Base-by-base conservation (phyloP, 176 grass and related monocot species). In the Bothriochloa decipiens region DNA sequence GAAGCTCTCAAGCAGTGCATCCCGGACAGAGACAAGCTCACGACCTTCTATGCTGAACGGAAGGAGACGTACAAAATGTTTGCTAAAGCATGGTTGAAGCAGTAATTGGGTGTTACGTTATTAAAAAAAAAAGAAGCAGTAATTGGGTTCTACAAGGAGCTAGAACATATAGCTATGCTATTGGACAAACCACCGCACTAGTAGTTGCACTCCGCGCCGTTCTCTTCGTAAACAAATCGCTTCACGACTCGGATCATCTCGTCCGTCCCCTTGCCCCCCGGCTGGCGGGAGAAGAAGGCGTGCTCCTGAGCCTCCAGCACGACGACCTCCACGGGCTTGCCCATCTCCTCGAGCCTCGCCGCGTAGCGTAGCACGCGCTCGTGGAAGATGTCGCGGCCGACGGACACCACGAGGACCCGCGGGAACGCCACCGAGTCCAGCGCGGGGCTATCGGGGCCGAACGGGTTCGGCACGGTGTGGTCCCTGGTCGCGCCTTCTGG, bases 391-490 rank as follows among this genome's bases (percentile, higher is more conserved):
- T 92, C 93, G 55, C 28, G 16, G 17, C 52, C 88, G 5, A 88
- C 75, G 26, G 87, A 86, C 80, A 95, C 91, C 22, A 91, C 78
- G 55, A 97, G 86, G 17, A 80, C 88, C 23, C 78, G 88, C 3
- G 82, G 82, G 11, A 93, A 37, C 65, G 84, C 74, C 4, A 87
- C 61, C 3, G 81, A 14, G 28, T 49, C 53, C 11, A 96, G 68
- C 14, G 0, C 3, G 4, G 81, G 73, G 88, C 87, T 90, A 6
- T 78, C 78, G 15, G 82, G 87, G 2, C 91, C 87, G 39, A 97
- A 93, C 46, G 94, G 94, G 77, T 97, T 93, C 29, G 74, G 26
- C 6, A 78, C 3, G 4, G 89, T 91, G 13, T 97, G 89, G 73
- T 97, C 94, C 78, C 79, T 80, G 2, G 81, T 93, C 8, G 78